Evolutionary conservation across 345 rosid species (phyloP).

Genomic region (Eucalyptus sp.): DNA sequence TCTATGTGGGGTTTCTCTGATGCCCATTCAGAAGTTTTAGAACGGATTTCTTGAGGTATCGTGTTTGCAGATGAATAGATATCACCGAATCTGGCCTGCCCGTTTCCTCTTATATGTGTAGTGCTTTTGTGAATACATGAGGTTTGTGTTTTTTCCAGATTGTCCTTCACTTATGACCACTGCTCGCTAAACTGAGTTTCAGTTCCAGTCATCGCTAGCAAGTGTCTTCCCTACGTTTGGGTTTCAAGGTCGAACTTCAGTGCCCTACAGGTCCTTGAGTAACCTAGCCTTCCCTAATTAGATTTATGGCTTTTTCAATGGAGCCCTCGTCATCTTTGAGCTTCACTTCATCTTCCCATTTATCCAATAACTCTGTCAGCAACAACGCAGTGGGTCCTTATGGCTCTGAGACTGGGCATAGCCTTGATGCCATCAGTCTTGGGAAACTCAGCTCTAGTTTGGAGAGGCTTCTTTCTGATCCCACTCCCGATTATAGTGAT

Average conservation of each 20-base stretch:
- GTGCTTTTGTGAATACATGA: not conserved
- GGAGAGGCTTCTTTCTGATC: conserved; percentile 57
- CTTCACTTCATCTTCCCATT: conserved; percentile 51
- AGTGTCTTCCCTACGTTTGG: not conserved
- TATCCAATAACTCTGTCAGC: conserved; percentile 33
- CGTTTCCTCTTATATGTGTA: not conserved
- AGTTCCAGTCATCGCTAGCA: not conserved
- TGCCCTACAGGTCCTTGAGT: not conserved
- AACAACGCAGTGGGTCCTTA: conserved; percentile 16
- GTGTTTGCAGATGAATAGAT: not conserved
- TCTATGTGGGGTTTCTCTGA: not conserved
- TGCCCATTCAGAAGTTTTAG: not conserved
- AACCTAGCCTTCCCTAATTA: not conserved
- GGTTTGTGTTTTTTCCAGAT: not conserved
- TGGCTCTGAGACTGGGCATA: conserved; percentile 17
- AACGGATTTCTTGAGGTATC: not conserved
- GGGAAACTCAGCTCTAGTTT: conserved; percentile 68
- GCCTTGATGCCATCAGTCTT: conserved; percentile 53
- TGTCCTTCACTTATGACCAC: not conserved
- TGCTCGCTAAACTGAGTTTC: not conserved
- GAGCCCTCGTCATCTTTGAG: conserved; percentile 85
- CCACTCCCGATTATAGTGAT: conserved; percentile 55
- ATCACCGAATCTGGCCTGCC: not conserved
- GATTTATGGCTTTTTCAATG: conserved; percentile 41
- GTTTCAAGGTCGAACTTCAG: not conserved